Conservation (phyloP, 75 land plant genomes). For the Selaginella tamariscina region DNA sequence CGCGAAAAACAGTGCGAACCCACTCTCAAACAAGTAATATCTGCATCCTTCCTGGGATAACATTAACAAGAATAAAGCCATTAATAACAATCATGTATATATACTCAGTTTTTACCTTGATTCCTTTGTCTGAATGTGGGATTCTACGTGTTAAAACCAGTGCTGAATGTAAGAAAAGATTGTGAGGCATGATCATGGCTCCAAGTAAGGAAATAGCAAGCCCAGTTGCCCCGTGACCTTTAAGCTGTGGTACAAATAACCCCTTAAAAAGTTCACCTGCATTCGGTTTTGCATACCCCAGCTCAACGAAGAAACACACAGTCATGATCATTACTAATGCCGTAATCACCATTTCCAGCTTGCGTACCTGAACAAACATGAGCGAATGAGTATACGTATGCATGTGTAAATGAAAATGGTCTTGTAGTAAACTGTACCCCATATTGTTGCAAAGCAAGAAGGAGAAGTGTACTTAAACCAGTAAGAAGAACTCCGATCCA, state of each 20-base stretch:
- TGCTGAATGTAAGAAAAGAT: slow-evolving; percentile 87
- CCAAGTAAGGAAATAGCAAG: background rate
- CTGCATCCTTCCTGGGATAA: background rate
- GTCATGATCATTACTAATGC: slow-evolving; percentile 2
- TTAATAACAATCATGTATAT: too few relatives aligned
- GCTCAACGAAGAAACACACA: slow-evolving; percentile 2
- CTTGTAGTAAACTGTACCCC: too few relatives aligned
- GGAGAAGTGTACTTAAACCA: slow-evolving; percentile 57
- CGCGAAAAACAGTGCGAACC: slow-evolving; percentile 7
- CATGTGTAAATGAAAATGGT: background rate
- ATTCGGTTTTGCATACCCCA: background rate
- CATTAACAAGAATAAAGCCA: too few relatives aligned
- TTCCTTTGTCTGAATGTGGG: slow-evolving; percentile 55
- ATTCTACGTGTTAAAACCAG: slow-evolving; percentile 74
- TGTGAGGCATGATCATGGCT: slow-evolving; percentile 32
- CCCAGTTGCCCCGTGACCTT: slow-evolving; percentile 6
- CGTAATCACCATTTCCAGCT: slow-evolving; percentile 2
- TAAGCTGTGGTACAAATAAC: background rate
- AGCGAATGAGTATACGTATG: background rate
- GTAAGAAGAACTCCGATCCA: slow-evolving; percentile 82
- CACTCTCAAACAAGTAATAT: slow-evolving; percentile 1
- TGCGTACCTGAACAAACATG: background rate
- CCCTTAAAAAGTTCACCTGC: background rate
- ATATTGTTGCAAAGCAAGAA: slow-evolving; percentile 68
- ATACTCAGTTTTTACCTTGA: slow-evolving; percentile 55